These are phyloP conservation scores for Wickerhamomyces alni DNA, from an alignment of 805 yeast genomes.

Conservation along the genomic window DNA sequence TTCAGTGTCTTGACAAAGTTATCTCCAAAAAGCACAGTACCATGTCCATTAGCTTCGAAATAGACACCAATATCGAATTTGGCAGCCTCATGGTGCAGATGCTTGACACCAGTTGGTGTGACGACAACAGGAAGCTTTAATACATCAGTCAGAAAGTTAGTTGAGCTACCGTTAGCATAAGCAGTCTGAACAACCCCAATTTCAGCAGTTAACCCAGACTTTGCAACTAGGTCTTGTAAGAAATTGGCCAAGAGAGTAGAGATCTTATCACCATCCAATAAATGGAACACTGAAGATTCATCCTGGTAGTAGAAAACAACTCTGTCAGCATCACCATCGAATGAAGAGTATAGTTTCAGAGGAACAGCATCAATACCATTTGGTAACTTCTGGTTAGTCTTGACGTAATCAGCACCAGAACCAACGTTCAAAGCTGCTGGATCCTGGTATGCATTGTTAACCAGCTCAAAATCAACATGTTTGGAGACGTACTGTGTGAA, in stretches of 20 bases:
- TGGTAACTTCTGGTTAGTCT: conserved; percentile 81
- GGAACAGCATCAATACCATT: conserved; percentile 42
- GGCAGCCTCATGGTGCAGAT: conserved; percentile 85
- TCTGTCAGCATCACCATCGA: conserved; percentile 97
- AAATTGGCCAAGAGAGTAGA: conserved; percentile 76
- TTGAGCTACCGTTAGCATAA: conserved; percentile 92
- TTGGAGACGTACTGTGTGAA: conserved; percentile 34
- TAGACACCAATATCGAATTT: conserved; percentile 87
- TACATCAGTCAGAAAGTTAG: conserved; percentile 55
- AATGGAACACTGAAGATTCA: conserved; percentile 33
- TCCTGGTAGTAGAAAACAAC: conserved; percentile 70
- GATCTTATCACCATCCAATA: conserved; percentile 91
- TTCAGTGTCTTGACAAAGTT: conserved; percentile 36
- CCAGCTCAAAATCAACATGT: conserved; percentile 37
- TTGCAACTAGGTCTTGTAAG: conserved; percentile 46
- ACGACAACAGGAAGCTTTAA: conserved; percentile 75
- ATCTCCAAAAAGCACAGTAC: conserved; percentile 81
- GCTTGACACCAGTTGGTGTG: conserved; percentile 95
- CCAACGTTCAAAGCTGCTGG: conserved; percentile 62
- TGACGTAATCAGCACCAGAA: conserved; percentile 96
- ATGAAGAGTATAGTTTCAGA: conserved; percentile 62
- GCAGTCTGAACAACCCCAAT: conserved; percentile 96
- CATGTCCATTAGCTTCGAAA: conserved; percentile 99
- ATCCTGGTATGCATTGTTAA: conserved; percentile 47
- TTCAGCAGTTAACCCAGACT: conserved; percentile 32